These are phyloP conservation scores for Yamadazyma philogaea DNA, from an alignment of 805 yeast genomes.

Conservation along the genomic window DNA sequence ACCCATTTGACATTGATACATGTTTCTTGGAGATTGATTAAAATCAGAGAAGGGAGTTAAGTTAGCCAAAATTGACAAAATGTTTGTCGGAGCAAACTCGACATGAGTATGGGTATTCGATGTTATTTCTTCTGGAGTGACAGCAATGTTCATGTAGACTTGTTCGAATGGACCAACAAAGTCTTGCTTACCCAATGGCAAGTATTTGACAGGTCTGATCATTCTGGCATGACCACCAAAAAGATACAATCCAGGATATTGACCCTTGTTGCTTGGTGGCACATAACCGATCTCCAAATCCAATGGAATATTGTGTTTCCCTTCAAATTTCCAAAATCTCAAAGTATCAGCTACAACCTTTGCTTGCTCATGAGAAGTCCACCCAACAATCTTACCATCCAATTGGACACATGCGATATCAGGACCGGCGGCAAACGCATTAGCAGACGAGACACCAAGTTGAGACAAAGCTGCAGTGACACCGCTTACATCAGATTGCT, in stretches of 20 bases:
- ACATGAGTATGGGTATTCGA: conserved; percentile 84
- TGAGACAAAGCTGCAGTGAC: conserved; percentile 64
- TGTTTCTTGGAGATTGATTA: conserved; percentile 98
- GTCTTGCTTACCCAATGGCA: conserved; percentile 80
- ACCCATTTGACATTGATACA: conserved; percentile 99
- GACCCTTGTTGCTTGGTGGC: conserved; percentile 94
- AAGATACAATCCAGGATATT: conserved; percentile 90
- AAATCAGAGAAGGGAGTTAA: conserved; percentile 97
- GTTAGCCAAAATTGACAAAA: conserved; percentile 90
- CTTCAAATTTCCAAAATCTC: conserved; percentile 90
- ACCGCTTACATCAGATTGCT: conserved; percentile 65
- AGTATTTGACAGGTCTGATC: conserved; percentile 92
- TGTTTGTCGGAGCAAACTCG: conserved; percentile 92
- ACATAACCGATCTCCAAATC: conserved; percentile 93
- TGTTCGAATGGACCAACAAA: conserved; percentile 97
- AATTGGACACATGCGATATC: conserved; percentile 84
- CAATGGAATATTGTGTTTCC: conserved; percentile 70
- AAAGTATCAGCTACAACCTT: conserved; percentile 82
- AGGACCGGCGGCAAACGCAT: conserved; percentile 85
- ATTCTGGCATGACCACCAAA: conserved; percentile 93
- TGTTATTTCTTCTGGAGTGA: conserved; percentile 86
- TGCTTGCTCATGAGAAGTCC: conserved; percentile 91
- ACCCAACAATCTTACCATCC: conserved; percentile 90
- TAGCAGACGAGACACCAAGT: conserved; percentile 80
- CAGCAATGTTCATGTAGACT: conserved; percentile 94